These are phyloP conservation scores for Ganoderma resinaceum DNA, from an alignment of 1,284 basidiomycete species.

Conservation along the genomic window DNA sequence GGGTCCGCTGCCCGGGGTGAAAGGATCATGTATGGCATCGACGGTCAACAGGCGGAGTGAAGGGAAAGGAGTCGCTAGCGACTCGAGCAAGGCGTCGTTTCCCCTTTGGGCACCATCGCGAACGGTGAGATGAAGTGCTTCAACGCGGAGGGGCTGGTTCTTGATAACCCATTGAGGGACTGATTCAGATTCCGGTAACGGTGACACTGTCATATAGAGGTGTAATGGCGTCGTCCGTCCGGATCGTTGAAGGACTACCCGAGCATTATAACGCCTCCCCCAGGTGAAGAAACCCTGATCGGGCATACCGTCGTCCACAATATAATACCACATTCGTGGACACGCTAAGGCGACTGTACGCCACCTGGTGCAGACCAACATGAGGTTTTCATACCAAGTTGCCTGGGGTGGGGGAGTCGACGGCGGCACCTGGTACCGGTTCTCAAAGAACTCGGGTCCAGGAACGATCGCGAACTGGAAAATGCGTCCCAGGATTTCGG, in stretches of 20 bases:
- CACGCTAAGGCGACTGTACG: neutral
- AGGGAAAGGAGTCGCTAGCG: neutral
- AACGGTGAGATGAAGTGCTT: neutral
- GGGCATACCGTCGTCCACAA: neutral
- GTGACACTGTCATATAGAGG: neutral
- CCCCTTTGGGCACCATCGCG: neutral
- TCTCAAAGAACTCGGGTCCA: neutral
- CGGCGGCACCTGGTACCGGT: neutral
- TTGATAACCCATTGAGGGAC: neutral
- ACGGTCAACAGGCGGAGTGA: neutral
- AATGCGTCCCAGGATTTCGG: neutral
- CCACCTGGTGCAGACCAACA: neutral
- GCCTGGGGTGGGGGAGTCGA: neutral
- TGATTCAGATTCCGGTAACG: neutral
- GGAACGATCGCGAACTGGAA: conserved; percentile 4
- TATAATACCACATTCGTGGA: neutral
- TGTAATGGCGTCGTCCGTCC: neutral
- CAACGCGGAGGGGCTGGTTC: neutral
- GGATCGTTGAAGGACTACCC: neutral
- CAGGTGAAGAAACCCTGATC: too few species aligned
- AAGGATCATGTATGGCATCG: neutral
- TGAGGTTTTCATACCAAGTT: neutral
- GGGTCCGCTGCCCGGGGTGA: neutral
- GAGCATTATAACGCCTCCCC: neutral
- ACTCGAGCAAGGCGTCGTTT: neutral